These are phyloP conservation scores for Polysphondylium violaceum DNA, from an alignment of 78 protist species.

Conservation along the genomic window DNA sequence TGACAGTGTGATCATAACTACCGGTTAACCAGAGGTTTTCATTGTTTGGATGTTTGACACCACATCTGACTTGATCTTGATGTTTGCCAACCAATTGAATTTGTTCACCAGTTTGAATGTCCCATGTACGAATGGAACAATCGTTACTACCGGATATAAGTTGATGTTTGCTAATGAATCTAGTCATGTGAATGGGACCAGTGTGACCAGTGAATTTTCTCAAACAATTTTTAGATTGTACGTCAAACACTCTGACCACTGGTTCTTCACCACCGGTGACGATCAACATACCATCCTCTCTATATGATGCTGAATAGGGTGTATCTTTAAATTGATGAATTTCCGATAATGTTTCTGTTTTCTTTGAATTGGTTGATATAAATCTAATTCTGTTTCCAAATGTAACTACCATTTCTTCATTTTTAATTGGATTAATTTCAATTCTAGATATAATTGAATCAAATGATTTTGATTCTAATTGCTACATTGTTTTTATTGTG, in stretches of 20 bases:
- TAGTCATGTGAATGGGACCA: constrained; percentile 24
- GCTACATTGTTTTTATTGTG: not conserved
- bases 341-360: not conserved
- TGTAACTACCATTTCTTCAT: constrained; percentile 1
- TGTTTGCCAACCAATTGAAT: constrained; percentile 28
- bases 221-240: not conserved
- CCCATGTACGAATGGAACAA: constrained; percentile 44
- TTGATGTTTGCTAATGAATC: constrained; percentile 18
- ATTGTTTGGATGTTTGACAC: constrained; percentile 13
- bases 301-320: constrained; percentile 29
- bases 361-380: not conserved
- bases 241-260: constrained; percentile 9
- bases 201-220: constrained; percentile 51
- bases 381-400: constrained; percentile 26
- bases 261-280: constrained; percentile 52
- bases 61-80: constrained; percentile 40
- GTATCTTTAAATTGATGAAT: not conserved
- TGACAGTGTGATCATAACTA: constrained; percentile 56
- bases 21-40: constrained; percentile 35
- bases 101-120: constrained; percentile 29
- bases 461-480: constrained; percentile 3
- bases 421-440: constrained; percentile 8
- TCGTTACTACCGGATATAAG: constrained; percentile 46
- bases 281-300: constrained; percentile 24
- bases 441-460: constrained; percentile 17